Evolutionary conservation across 768 basidiomycete genomes (phyloP).

Genomic region (Lactarius hatsudake): DNA sequence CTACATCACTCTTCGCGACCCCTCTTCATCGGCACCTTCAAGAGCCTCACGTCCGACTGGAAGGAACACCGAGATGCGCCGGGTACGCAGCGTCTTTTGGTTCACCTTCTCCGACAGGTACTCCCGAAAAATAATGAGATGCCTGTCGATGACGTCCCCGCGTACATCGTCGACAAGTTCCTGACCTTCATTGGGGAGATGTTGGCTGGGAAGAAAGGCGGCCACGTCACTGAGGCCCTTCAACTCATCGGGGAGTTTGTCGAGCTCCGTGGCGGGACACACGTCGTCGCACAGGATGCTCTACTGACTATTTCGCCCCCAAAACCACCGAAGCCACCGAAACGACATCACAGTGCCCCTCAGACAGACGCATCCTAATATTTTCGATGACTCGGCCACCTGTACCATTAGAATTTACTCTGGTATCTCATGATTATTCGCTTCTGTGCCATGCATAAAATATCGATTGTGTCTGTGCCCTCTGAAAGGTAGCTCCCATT

Average conservation of each 20-base stretch:
- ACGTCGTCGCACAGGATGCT: not conserved
- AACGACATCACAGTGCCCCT: not conserved
- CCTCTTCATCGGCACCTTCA: slow-evolving; percentile 12
- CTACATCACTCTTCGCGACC: slow-evolving; percentile 7
- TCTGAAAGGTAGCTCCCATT: not conserved
- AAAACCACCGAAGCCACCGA: not conserved
- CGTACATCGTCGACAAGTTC: slow-evolving; percentile 2
- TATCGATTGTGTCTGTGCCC: not conserved
- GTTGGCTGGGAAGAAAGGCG: not conserved
- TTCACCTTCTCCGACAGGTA: slow-evolving; percentile 32
- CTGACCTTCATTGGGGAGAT: slow-evolving; percentile 7
- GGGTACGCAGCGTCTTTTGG: slow-evolving; percentile 22
- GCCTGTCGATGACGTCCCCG: not conserved
- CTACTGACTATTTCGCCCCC: not conserved
- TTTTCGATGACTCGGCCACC: not conserved
- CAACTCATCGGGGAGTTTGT: not conserved
- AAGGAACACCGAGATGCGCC: not conserved
- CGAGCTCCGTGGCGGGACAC: not conserved
- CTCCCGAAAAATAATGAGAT: slow-evolving; percentile 23
- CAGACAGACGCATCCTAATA: not conserved
- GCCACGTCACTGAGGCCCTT: not conserved
- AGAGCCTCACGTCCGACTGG: slow-evolving; percentile 13
- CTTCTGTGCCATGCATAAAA: not conserved
- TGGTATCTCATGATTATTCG: not conserved
- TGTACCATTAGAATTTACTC: not conserved